Evolutionary conservation across 2,329 filamentous ascomycete genomes (phyloP), one percentile per base, ranked within the genome.

Genomic region (Microcera coccophila): DNA sequence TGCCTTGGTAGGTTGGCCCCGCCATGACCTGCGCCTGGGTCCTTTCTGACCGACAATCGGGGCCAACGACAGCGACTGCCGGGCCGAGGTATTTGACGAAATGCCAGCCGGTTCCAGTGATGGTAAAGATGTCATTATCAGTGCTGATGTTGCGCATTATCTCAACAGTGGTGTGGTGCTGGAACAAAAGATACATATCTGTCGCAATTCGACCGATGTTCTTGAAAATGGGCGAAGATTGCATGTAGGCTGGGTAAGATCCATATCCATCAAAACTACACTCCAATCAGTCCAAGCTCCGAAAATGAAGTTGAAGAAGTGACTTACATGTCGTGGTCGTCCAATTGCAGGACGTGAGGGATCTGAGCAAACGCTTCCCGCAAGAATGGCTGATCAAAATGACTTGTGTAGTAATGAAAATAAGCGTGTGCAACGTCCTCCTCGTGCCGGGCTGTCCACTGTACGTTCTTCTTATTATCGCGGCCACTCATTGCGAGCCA

Each of bases 351-450:
- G 40, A 98, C 74, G 61, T 96, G 90, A 31, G 93, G 93, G 49
- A 98, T 96, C 69, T 98, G 93, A 17, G 93, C 93, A 71, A 95
- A 98, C 0, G 91, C 90, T 66, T 98, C 93, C 47, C 93, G 76
- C 53, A 98, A 67, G 65, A 94, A 91, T 5, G 91, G 90, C 66
- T 98, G 93, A 62, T 98, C 93, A 62, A 98, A 97, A 65, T 97
- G 91, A 55, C 90, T 95, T 2, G 90, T 95, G 63, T 98, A 98
- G 66, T 95, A 98, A 65, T 98, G 93, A 67, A 98, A 98, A 70
- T 95, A 98, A 7, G 93, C 90, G 66, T 97, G 90, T 2, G 85
- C 84, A 15, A 95, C 89, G 60, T 98, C 93, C 60, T 98, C 91
- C 61, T 98, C 90, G 57, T 97, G 88, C 38, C 89, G 84, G 3